phyloP scores from a whole-genome alignment of 805 yeast genomes.

The Candida schatavii region DNA sequence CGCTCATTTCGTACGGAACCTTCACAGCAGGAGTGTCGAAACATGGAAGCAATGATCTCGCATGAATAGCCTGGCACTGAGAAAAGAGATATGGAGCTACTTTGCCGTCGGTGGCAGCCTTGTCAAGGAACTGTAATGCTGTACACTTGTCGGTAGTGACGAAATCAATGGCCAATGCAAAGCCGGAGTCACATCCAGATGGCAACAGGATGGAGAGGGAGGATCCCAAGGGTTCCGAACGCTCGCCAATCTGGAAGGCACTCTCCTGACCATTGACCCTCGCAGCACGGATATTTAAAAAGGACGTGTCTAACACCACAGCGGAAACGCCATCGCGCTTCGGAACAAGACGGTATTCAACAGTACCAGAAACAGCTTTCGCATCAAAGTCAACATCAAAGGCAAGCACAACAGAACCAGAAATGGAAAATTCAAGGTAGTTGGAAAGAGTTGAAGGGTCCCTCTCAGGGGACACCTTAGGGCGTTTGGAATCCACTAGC shows the following conservation, averaged over 20 bases:
- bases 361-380: slow-evolving; percentile 53
- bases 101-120: slow-evolving; percentile 70
- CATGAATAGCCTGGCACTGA: slow-evolving; percentile 90
- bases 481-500: slow-evolving; percentile 19
- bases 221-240: slow-evolving; percentile 59
- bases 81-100: slow-evolving; percentile 73
- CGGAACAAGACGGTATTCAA: slow-evolving; percentile 40
- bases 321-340: slow-evolving; percentile 22
- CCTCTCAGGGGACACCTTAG: slow-evolving; percentile 46
- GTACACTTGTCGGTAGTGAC: slow-evolving; percentile 74
- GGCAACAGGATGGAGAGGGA: slow-evolving; percentile 39
- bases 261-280: slow-evolving; percentile 36
- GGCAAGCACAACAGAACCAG: slow-evolving; percentile 46
- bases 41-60: slow-evolving; percentile 82
- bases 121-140: slow-evolving; percentile 82
- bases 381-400: slow-evolving; percentile 55
- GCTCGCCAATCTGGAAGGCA: slow-evolving; percentile 23
- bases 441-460: slow-evolving; percentile 83
- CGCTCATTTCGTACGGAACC: slow-evolving; percentile 55
- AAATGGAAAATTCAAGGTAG: slow-evolving; percentile 51
- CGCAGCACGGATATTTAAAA: slow-evolving; percentile 46
- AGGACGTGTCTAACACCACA: slow-evolving; percentile 70
- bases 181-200: slow-evolving; percentile 6
- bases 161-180: slow-evolving; percentile 46
- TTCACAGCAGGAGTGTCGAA: slow-evolving; percentile 89